Evolutionary conservation across 345 rosid genomes (phyloP), one percentile per base, ranked within the genome.

Genomic region (Noccaea bulbosa): DNA sequence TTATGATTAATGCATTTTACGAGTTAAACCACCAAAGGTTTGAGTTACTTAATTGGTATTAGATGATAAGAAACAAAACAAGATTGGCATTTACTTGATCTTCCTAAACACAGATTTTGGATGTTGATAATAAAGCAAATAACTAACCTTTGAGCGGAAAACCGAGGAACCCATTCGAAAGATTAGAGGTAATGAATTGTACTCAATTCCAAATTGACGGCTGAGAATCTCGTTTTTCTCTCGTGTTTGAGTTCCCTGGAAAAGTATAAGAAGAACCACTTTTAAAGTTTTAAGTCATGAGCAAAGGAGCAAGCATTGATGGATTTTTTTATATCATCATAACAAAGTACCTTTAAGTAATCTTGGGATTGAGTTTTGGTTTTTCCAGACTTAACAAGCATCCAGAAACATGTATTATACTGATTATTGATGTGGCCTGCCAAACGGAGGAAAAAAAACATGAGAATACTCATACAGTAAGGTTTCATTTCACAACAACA

Each of bases 381-480:
- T 74, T 85, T 88, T 15, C 96, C 95, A 27, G 91, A 88, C 81
- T 87, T 84, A 69, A 94, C 92, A 67, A 91, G 95, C 83, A 77
- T 87, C 97, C 99, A 91, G 74, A 91, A 94, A 77, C 97, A 94
- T 38, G 97, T 89, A 71, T 91, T 94, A 67, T 91, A 91, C 80
- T 89, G 96, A 77, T 94, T 89, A 70, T 94, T 94, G 60, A 94
- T 91, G 80, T 89, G 98, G 77, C 98, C 98, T 94, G 83, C 53
- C 79, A 65, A 67, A 62, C 24, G n/a, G n/a, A n/a, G n/a, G n/a
- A n/a, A 4, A 2, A 52, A 69, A 14, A 17, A 37, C 54, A 55
- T 11, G 40, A 72, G 49, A 57, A 35, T 47, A 33, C 11, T 56
- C n/a, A 2, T 7, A 65, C 20, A 33, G 4, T 5, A 20, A 20